phyloP scores from a whole-genome alignment of 805 yeast genomes.

The Pichia exigua region DNA sequence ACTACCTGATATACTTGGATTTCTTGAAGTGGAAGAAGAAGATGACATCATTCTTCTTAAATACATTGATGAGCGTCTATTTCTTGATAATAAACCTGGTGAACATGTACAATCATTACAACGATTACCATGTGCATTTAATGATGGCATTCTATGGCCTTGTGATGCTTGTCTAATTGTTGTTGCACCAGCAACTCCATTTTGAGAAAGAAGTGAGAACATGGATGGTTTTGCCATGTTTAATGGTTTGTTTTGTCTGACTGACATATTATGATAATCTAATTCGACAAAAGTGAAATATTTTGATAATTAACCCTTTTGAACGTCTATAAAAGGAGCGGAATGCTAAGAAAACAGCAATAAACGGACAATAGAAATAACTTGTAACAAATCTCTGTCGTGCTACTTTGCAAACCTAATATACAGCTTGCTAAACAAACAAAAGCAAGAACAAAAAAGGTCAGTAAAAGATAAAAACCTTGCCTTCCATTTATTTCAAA shows the following conservation, averaged over 20 bases:
- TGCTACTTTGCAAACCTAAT: neutral
- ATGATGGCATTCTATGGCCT: constrained; percentile 13
- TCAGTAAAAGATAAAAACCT: no score
- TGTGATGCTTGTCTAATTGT: constrained; percentile 21
- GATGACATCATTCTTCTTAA: constrained; percentile 25
- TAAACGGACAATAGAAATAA: neutral
- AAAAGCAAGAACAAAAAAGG: no score
- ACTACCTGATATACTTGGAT: neutral
- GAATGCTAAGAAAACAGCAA: neutral
- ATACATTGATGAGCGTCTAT: constrained; percentile 46
- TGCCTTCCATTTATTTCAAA: neutral
- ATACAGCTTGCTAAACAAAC: no score
- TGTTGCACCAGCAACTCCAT: constrained; percentile 26
- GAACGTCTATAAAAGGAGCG: neutral
- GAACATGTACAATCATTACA: constrained; percentile 79
- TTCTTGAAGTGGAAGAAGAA: constrained; percentile 1
- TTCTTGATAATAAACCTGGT: constrained; percentile 69
- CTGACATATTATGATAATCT: neutral
- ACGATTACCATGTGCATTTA: constrained; percentile 30
- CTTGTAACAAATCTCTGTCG: no score
- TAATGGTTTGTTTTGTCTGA: neutral
- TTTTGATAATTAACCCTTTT: neutral
- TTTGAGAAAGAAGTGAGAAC: constrained; percentile 32
- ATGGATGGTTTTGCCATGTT: constrained; percentile 31
- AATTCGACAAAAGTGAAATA: neutral